Conservation (phyloP, 2,329 filamentous ascomycete genomes). For the Aspergillus cejpii region DNA sequence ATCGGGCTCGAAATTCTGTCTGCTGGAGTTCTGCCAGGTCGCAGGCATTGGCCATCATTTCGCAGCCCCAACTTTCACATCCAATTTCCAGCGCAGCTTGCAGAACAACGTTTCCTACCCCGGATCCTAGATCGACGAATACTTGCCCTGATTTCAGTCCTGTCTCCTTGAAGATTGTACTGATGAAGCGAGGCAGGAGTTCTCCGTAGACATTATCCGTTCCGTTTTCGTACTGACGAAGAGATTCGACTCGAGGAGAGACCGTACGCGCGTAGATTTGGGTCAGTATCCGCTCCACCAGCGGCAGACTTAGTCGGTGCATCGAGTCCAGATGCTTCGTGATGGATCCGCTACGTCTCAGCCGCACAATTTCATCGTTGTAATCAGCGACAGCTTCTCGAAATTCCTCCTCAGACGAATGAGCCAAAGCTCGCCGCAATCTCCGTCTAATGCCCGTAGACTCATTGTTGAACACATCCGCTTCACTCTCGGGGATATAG, state of each 20-base stretch:
- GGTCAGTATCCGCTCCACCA: conserved; percentile 72
- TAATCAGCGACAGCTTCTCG: conserved; percentile 66
- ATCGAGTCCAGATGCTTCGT: conserved; percentile 62
- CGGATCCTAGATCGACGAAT: conserved; percentile 91
- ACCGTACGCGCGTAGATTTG: conserved; percentile 92
- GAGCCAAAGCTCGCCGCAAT: conserved; percentile 65
- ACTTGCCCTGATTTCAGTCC: conserved; percentile 73
- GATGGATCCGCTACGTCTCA: conserved; percentile 65
- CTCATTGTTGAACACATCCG: conserved; percentile 62
- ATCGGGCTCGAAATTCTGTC: conserved; percentile 75
- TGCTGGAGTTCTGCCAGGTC: conserved; percentile 73
- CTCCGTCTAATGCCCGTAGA: conserved; percentile 67
- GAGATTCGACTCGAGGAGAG: conserved; percentile 74
- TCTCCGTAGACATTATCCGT: conserved; percentile 95
- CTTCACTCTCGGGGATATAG: conserved; percentile 68
- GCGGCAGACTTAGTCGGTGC: conserved; percentile 62
- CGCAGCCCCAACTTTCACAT: conserved; percentile 91
- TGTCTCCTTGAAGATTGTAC: conserved; percentile 71
- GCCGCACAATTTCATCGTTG: conserved; percentile 61
- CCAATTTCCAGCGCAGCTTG: conserved; percentile 91
- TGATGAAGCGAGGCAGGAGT: conserved; percentile 75
- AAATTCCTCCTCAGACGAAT: conserved; percentile 64
- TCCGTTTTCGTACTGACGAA: conserved; percentile 80
- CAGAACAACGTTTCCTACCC: conserved; percentile 90
- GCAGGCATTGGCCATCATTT: conserved; percentile 89